Evolutionary conservation across 768 basidiomycete species (phyloP).

Genomic region (Psilocybe sp.): DNA sequence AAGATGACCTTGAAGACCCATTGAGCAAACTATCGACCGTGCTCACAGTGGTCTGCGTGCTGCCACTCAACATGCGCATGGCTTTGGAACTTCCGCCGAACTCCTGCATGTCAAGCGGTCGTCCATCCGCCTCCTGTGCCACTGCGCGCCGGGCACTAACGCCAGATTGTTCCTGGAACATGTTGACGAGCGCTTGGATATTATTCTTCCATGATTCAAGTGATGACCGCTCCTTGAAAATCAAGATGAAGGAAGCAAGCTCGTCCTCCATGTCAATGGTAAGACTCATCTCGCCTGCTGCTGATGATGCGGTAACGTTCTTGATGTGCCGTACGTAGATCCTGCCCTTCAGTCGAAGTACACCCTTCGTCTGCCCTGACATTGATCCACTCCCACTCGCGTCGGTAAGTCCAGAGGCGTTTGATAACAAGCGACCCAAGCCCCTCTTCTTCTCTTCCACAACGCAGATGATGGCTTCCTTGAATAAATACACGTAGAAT

Average conservation of each 20-base stretch:
- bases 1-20: conserved; percentile 65
- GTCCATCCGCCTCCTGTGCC: conserved; percentile 23
- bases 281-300: conserved; percentile 82
- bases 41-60: conserved; percentile 62
- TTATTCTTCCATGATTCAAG: conserved; percentile 87
- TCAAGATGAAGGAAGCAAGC: conserved; percentile 92
- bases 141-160: conserved; percentile 23
- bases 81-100: conserved; percentile 77
- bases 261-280: conserved; percentile 99
- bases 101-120: conserved; percentile 62
- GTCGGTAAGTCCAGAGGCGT: conserved; percentile 55
- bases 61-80: conserved; percentile 78
- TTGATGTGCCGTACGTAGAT: conserved; percentile 96
- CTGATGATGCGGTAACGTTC: conserved; percentile 77
- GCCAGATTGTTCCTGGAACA: conserved; percentile 59
- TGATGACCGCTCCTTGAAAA: conserved; percentile 88
- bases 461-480: conserved; percentile 98
- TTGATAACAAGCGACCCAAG: conserved; percentile 69
- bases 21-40: conserved; percentile 70
- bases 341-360: conserved; percentile 88
- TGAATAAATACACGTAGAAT: conserved; percentile 96
- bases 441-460: conserved; percentile 91
- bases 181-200: conserved; percentile 73
- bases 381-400: conserved; percentile 39
- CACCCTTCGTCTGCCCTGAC: conserved; percentile 51